A percentile compares a stretch with the other conserved stretches of the same genome.
These are phyloP conservation scores for Dendrocalamus latiflorus DNA, from an alignment of 202 grass and related monocot genomes.

Conservation along the genomic window DNA sequence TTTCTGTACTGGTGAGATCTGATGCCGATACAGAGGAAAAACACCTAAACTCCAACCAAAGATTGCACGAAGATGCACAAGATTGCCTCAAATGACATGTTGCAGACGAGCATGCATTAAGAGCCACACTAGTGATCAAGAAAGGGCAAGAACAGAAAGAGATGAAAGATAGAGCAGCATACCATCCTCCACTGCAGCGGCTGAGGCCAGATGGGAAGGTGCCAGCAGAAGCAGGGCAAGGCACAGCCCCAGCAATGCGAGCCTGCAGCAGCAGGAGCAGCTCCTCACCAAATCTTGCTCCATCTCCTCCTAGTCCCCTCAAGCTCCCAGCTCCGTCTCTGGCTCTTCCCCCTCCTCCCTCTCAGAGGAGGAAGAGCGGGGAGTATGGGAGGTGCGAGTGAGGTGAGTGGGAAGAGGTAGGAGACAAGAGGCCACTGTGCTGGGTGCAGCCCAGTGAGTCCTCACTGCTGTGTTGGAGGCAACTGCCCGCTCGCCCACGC, in stretches of 20 bases:
- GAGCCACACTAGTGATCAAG: background rate
- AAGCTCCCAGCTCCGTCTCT: background rate
- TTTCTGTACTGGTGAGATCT: conserved; percentile 1
- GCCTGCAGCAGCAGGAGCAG: background rate
- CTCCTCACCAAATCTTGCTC: background rate
- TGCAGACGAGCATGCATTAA: background rate
- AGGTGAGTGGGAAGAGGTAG: background rate
- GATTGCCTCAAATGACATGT: background rate
- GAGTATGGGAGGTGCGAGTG: background rate
- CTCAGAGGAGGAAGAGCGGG: background rate
- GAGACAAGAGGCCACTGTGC: background rate
- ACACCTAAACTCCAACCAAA: background rate
- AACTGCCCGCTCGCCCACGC: conserved; percentile 17
- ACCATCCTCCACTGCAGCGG: conserved; percentile 79
- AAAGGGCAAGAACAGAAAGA: background rate
- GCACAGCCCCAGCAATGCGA: conserved; percentile 35
- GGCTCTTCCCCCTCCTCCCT: background rate
- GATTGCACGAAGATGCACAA: background rate
- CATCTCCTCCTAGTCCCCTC: conserved; percentile 14
- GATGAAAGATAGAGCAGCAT: background rate
- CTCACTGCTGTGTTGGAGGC: background rate
- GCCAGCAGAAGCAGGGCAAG: conserved; percentile 42
- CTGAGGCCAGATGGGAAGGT: conserved; percentile 17
- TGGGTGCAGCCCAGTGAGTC: background rate
- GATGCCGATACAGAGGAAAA: background rate